Base-by-base conservation (phyloP, 371 early-diverging fungal genomes). In the Mortierella sp. region DNA sequence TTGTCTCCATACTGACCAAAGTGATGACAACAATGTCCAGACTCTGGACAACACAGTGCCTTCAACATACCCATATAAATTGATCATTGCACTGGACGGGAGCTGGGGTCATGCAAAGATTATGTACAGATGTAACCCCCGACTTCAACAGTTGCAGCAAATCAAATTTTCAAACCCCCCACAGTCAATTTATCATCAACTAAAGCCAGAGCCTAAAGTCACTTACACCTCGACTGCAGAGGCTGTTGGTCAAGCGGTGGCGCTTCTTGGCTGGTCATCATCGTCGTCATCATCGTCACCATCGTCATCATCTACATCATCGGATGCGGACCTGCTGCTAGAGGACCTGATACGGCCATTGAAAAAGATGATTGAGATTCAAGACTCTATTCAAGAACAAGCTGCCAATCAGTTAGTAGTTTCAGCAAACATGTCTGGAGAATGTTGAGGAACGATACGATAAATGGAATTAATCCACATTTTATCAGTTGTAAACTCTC, bases 51-150 rank as follows among this genome's bases (percentile, higher is more conserved):
- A 30, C 14, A 17, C 41, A 26, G 39, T 4, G 17, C 17, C 60
- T 6, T 30, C 59, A 0, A 5, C 66, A 9, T 68, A 67, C 41
- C 60, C 72, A n/a, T 72, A 79, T 28, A 67, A 57, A 37, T 62
- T 70, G 28, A 56, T 79, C 54, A 72, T 79, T 46, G 79, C 79
- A 3, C 41, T 79, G 28, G 79, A 79, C 48, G 79, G 79, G 1
- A 71, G 67, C 32, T 79, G 79, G 79, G 72, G 72, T 0, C 79
- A 79, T 15, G 79, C 79, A 43, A 79, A 79, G 47, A 63, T 79
- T 32, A 66, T 79, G 64, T 72, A 79, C 51, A 63, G 79, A 9
- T 79, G 56, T 34, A 79, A 79, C 50, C 69, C 79, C 4, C 79
- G 79, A 4, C 57, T 79, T 2, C 79, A 79, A 39, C 64, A 79